Evolutionary conservation across 202 grass and related monocot genomes (phyloP), one percentile per base, ranked within the genome.

Genomic region (Zoysia matrella): DNA sequence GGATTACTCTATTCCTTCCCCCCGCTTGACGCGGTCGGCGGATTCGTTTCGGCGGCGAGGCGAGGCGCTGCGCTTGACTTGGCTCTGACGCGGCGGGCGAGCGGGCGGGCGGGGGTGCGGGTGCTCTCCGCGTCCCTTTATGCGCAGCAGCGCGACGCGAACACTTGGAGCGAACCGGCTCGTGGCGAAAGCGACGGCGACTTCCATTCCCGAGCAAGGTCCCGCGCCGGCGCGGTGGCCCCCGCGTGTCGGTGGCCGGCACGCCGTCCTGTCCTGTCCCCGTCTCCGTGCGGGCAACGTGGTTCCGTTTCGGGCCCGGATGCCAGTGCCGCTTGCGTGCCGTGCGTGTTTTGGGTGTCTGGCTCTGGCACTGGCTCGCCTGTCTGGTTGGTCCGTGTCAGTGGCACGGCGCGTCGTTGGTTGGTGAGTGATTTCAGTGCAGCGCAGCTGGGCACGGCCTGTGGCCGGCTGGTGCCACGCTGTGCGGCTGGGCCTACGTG

Each of bases 1-100:
- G 60, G 67, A 39, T 47, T 83, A 60, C 60, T 83, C 70, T 83
- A 78, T 60, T 66, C 67, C 30, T 4, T 43, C 52, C 40, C 40
- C 44, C 46, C 74, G 13, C 68, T 72, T 56, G 69, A 86, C 83
- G 83, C 76, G 76, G 76, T 9, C 73, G 60, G 80, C 47, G 48
- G 76, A 50, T 74, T 83, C 74, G 66, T 50, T 5, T 60, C 16
- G 0, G 46, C 3, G 0, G 46, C 46, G 30, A 36, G 13, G 4
- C 5, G 56, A 18, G n/a, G 55, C 49, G 63, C 68, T 50, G 77
- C 42, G 16, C 30, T 57, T 6, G 22, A 30, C 22, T 60, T 60
- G 30, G 15, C 9, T 22, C 48, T 10, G 76, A 15, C 46, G 77
- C 52, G 52, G 77, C 52, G 15, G 69, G 16, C 55, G 60, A 18